Conservation (phyloP, 495 filamentous ascomycete genomes). For the Lasiosphaeria ovina region DNA sequence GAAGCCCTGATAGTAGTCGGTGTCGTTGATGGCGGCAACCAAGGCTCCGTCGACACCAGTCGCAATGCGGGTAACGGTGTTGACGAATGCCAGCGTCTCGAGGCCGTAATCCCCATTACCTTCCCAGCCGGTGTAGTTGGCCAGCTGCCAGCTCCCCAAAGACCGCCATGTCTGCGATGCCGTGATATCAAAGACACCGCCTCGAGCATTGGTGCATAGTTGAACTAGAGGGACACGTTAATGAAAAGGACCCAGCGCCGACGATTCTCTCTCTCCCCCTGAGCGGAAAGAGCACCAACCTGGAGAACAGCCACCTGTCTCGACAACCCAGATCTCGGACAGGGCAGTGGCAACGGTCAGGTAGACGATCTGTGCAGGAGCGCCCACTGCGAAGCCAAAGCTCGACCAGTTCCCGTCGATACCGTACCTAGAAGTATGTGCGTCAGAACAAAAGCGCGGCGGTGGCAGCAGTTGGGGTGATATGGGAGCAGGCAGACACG, state of each 20-base stretch:
- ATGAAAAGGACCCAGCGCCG: slow-evolving; percentile 14
- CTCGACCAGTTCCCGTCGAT: slow-evolving; percentile 54
- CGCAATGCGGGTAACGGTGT: slow-evolving; percentile 37
- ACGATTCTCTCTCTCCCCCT: slow-evolving; percentile 11
- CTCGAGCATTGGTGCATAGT: slow-evolving; percentile 46
- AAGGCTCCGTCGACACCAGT: slow-evolving; percentile 47
- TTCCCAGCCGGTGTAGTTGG: slow-evolving; percentile 48
- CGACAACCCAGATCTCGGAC: slow-evolving; percentile 58
- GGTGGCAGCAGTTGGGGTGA: background rate
- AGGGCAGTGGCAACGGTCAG: slow-evolving; percentile 56
- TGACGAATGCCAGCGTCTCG: slow-evolving; percentile 51
- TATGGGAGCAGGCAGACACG: background rate
- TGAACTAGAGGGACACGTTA: slow-evolving; percentile 33
- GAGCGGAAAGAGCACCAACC: slow-evolving; percentile 28
- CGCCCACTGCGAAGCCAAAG: slow-evolving; percentile 55
- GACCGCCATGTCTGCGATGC: slow-evolving; percentile 57
- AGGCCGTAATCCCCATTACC: slow-evolving; percentile 59
- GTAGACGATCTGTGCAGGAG: slow-evolving; percentile 55
- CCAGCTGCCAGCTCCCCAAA: slow-evolving; percentile 54
- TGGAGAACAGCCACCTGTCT: slow-evolving; percentile 47
- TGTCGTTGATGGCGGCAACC: slow-evolving; percentile 55
- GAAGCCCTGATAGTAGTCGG: slow-evolving; percentile 55
- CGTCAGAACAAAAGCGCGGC: background rate
- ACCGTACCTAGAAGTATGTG: slow-evolving; percentile 38
- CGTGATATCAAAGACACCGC: slow-evolving; percentile 50